Evolutionary conservation across 257 asterid species (phyloP), one percentile per base, ranked within the genome.

Genomic region (Lycium barbarum): DNA sequence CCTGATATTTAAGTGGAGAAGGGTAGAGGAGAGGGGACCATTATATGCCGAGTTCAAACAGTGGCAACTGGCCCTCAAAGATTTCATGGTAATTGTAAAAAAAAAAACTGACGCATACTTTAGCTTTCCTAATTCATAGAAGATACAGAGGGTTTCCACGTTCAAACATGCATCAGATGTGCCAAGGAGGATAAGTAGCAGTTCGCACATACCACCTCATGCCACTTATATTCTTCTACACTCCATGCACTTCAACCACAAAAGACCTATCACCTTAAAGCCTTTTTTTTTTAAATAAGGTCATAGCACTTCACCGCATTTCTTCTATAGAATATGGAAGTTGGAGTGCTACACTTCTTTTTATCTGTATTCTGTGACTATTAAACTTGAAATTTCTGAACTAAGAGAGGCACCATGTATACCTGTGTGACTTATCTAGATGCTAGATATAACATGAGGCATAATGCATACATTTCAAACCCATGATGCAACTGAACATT

Each of bases 131-230:
- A 33, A n/a, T 63, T 66, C 65, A 81, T 7, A 6, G 33, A 68
- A 72, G 7, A 20, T 45, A 20, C 4, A 22, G 18, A 74, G 81
- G 13, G 47, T 74, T 35, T 74, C 40, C 61, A 49, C 5, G 62
- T 74, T 49, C 22, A 74, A 49, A 74, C 20, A 74, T 49, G 2
- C 81, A 74, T 22, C 43, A 51, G 11, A 74, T 74, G 62, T 49
- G 62, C 81, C 81, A 49, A 49, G 38, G 38, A 74, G 81, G 43
- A 74, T 74, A 49, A 36, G 12, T 22, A 74, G 81, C 62, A 74
- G 62, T 51, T 49, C 22, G 20, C 40, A 49, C 62, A 22, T 7
- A 74, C 62, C 40, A 49, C 62, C 81, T 26, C 81, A 74, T 11
- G 43, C 43, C 81, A 22, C 12, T 47, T 22, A 74, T 51, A 74